Base-by-base conservation (phyloP, 176 grass and related monocot species). In the Tuctoria greenei region DNA sequence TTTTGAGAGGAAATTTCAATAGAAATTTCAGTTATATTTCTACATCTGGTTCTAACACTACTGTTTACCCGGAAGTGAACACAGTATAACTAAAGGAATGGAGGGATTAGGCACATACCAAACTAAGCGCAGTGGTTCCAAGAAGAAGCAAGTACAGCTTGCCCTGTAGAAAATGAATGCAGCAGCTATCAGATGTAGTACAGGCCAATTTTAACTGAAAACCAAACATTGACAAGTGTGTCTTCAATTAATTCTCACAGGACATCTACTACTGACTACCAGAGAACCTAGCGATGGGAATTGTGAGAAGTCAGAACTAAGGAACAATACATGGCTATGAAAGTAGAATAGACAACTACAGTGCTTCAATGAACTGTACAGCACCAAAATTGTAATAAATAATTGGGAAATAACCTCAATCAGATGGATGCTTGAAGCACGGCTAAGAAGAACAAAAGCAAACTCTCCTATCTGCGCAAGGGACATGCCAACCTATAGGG, bases 401-500 rank as follows among this genome's bases (percentile, higher is more conserved):
- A 55, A 71, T 70, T 10, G 34, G 78, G 71, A 80, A 79, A 75
- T 78, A 74, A 95, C 96, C 96, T 99, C 92, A 61, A 99, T 93
- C 20, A 99, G 82, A 92, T 99, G 92, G 44, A 99, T 79, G 75
- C 93, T 99, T 87, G 96, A 99, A 85, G 96, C 96, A 86, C 96
- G 96, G 69, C 96, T 99, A 49, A 95, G 83, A 82, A 99, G 92
- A 73, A 99, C 96, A 90, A 99, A 99, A 66, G 96, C 89, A 85
- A 99, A 99, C 84, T 99, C 96, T 46, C 96, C 96, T 81, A 99
- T 99, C 81, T 99, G 96, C 49, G 96, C 96, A 73, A 99, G 85
- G 77, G 96, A 99, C 96, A 99, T 95, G 25, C 96, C 96, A 23
- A 99, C 92, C 96, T 99, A 88, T 74, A 82, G 8, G 46, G 54